Conservation (phyloP, 768 basidiomycete species). For the Agaricus blazei region DNA sequence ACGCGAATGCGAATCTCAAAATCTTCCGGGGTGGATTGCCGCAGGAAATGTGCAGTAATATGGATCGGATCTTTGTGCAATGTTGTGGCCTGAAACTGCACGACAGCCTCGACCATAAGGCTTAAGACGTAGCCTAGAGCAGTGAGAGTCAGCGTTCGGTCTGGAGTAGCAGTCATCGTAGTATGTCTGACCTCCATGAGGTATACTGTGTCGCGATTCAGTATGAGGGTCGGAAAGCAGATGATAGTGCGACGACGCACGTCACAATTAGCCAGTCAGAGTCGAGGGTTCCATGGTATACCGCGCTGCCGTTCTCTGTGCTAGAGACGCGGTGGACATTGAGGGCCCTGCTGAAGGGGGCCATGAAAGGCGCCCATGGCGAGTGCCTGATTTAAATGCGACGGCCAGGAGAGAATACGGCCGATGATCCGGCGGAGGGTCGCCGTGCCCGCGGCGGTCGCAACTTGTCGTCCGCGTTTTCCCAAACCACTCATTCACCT, state of each 20-base stretch:
- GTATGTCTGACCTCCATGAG: slow-evolving; percentile 43
- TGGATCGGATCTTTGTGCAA: slow-evolving; percentile 53
- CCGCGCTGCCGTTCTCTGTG: slow-evolving; percentile 13
- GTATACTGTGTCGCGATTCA: slow-evolving; percentile 28
- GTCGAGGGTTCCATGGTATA: slow-evolving; percentile 37
- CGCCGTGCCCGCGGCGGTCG: neutral
- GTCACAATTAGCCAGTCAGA: slow-evolving; percentile 39
- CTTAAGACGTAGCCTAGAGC: slow-evolving; percentile 54
- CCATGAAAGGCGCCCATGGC: slow-evolving; percentile 22
- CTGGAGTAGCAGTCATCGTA: neutral
- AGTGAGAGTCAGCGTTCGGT: neutral
- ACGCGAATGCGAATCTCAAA: slow-evolving; percentile 45
- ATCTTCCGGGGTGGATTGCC: slow-evolving; percentile 31
- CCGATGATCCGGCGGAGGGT: too few species aligned
- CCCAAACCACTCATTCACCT: neutral
- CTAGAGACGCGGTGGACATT: slow-evolving; percentile 15
- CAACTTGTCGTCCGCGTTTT: neutral
- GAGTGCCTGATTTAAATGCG: neutral
- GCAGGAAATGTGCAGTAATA: slow-evolving; percentile 55
- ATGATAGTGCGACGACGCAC: slow-evolving; percentile 25
- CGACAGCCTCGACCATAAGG: slow-evolving; percentile 48
- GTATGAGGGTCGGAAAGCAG: neutral
- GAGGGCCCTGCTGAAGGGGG: slow-evolving; percentile 33
- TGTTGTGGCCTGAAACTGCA: slow-evolving; percentile 42
- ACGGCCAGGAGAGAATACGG: too few species aligned